phyloP scores from a whole-genome alignment of 495 filamentous ascomycete species.

The Ramalina intermedia region DNA sequence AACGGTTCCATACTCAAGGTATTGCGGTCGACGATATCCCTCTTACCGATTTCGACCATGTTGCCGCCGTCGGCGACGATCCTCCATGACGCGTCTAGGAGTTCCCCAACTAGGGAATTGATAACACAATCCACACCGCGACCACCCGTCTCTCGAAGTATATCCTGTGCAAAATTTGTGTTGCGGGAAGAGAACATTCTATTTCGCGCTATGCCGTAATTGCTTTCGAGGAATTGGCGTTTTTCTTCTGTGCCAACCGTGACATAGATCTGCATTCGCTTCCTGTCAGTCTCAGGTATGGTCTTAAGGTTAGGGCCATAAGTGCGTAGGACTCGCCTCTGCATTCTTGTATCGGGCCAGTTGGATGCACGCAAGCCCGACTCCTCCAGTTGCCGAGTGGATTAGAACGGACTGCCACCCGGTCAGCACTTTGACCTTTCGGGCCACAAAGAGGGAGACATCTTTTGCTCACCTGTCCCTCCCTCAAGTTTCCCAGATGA shows the following conservation, averaged over 20 bases:
- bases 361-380: constrained; percentile 29
- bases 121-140: constrained; percentile 22
- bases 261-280: constrained; percentile 13
- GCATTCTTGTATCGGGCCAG: constrained; percentile 20
- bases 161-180: constrained; percentile 6
- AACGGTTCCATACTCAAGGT: constrained; percentile 24
- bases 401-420: constrained; percentile 28
- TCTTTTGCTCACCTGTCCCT: no score
- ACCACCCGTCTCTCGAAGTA: constrained; percentile 14
- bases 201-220: constrained; percentile 14
- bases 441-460: no score
- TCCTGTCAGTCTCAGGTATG: no score
- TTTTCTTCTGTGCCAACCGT: constrained; percentile 5
- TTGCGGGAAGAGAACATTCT: constrained; percentile 17
- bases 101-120: constrained; percentile 21
- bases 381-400: constrained; percentile 28
- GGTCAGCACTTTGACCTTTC: no score
- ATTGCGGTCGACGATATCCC: constrained; percentile 18
- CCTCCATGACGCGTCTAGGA: constrained; percentile 23
- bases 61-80: constrained; percentile 18
- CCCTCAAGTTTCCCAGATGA: constrained; percentile 18
- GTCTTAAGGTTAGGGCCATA: no score
- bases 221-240: constrained; percentile 1
- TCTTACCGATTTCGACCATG: constrained; percentile 24
- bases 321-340: no score